These are phyloP conservation scores for Candida michaelii DNA, from an alignment of 805 yeast species.

Conservation along the genomic window DNA sequence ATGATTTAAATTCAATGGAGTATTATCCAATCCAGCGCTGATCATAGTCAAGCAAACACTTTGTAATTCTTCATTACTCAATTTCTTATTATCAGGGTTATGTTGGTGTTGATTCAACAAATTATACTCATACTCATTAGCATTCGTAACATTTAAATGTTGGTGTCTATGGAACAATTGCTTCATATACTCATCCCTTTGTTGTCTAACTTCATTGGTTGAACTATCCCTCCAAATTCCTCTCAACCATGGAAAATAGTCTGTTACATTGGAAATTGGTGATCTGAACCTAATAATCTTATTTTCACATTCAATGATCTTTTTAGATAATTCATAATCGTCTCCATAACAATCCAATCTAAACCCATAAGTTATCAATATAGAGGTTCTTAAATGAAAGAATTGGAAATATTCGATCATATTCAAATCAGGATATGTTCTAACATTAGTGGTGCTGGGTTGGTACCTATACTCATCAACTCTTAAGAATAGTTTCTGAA, in stretches of 20 bases:
- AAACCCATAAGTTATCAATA: slow-evolving; percentile 54
- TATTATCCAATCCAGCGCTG: slow-evolving; percentile 77
- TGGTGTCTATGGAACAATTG: slow-evolving; percentile 21
- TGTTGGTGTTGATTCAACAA: slow-evolving; percentile 1
- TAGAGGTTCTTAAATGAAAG: slow-evolving; percentile 51
- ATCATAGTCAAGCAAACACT: slow-evolving; percentile 73
- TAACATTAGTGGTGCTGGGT: slow-evolving; percentile 21
- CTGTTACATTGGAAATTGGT: slow-evolving; percentile 54
- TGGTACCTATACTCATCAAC: slow-evolving; percentile 16
- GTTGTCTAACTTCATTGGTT: slow-evolving; percentile 26
- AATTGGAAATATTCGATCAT: slow-evolving; percentile 45
- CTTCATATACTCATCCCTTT: slow-evolving; percentile 52
- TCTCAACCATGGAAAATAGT: slow-evolving; percentile 51
- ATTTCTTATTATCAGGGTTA: slow-evolving; percentile 6
- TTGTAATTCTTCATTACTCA: slow-evolving; percentile 41
- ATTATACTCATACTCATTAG: slow-evolving; percentile 1
- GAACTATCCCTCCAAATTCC: slow-evolving; percentile 14
- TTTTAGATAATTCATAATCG: slow-evolving; percentile 43
- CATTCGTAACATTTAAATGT: neutral
- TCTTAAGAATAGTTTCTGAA: slow-evolving; percentile 16
- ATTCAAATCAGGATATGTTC: slow-evolving; percentile 33
- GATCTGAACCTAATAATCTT: slow-evolving; percentile 57
- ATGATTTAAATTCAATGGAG: slow-evolving; percentile 61
- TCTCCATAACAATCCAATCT: slow-evolving; percentile 40
- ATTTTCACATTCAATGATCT: slow-evolving; percentile 56